phyloP scores from a whole-genome alignment of 2,329 filamentous ascomycete species.

The Phialocephala subalpina region DNA sequence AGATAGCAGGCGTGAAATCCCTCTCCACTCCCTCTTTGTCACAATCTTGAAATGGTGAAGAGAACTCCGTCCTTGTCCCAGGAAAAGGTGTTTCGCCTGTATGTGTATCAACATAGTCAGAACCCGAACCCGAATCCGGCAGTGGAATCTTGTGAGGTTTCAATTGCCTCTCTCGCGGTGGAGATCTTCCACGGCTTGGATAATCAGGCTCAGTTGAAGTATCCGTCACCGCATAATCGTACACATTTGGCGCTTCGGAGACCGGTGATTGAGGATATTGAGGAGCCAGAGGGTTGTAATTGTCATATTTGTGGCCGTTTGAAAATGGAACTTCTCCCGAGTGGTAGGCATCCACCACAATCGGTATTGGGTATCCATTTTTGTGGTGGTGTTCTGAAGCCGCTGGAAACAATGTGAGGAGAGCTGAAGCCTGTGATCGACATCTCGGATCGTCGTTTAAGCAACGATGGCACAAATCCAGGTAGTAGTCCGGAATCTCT shows the following conservation, averaged over 20 bases:
- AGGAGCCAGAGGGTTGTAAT: slow-evolving; percentile 18
- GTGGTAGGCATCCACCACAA: slow-evolving; percentile 41
- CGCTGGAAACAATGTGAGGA: slow-evolving; percentile 75
- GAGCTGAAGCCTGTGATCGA: slow-evolving; percentile 75
- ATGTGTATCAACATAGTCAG: slow-evolving; percentile 26
- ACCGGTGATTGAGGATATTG: slow-evolving; percentile 24
- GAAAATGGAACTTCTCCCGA: slow-evolving; percentile 24
- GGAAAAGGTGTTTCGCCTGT: slow-evolving; percentile 13
- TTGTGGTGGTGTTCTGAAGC: slow-evolving; percentile 32
- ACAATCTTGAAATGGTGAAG: background rate
- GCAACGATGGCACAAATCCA: slow-evolving; percentile 75
- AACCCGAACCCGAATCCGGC: slow-evolving; percentile 28
- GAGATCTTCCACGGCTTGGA: slow-evolving; percentile 43
- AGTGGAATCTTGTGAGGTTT: slow-evolving; percentile 24
- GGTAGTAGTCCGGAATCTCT: slow-evolving; percentile 82
- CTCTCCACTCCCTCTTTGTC: background rate
- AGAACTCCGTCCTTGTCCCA: slow-evolving; percentile 13
- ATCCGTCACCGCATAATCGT: slow-evolving; percentile 40
- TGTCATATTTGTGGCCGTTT: slow-evolving; percentile 25
- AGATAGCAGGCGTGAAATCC: slow-evolving; percentile 6
- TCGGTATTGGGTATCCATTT: slow-evolving; percentile 34
- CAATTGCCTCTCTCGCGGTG: slow-evolving; percentile 31
- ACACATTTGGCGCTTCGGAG: slow-evolving; percentile 29
- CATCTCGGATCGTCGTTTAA: slow-evolving; percentile 76
- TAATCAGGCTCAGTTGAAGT: slow-evolving; percentile 36